A percentile compares a stretch with the other conserved stretches of the same genome.
Evolutionary conservation across 2,329 filamentous ascomycete genomes (phyloP).

Genomic region (Trichoderma sp.): DNA sequence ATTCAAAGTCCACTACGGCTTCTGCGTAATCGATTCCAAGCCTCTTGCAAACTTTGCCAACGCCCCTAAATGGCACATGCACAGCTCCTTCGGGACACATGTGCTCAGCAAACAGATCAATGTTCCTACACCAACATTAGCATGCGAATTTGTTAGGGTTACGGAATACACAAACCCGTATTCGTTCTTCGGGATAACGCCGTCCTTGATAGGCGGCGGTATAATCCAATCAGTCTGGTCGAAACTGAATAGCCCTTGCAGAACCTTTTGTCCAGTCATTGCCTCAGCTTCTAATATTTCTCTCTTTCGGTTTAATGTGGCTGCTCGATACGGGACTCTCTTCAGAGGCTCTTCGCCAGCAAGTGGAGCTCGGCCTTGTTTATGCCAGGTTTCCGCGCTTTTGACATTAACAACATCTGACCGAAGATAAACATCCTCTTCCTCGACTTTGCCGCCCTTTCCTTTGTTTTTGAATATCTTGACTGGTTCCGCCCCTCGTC

Average conservation of each 20-base stretch:
- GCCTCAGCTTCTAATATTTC: constrained; percentile 87
- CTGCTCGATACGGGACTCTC: constrained; percentile 84
- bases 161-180: constrained; percentile 61
- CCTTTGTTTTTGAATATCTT: constrained; percentile 74
- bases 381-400: constrained; percentile 95
- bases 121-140: constrained; percentile 61
- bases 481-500: constrained; percentile 68
- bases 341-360: constrained; percentile 77
- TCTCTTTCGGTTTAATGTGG: constrained; percentile 82
- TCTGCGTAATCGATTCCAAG: constrained; percentile 88
- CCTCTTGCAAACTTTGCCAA: constrained; percentile 78
- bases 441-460: constrained; percentile 72
- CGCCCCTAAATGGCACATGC: constrained; percentile 79
- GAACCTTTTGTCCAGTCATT: constrained; percentile 77
- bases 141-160: neutral
- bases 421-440: constrained; percentile 80
- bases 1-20: constrained; percentile 95
- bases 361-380: constrained; percentile 81
- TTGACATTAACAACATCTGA: constrained; percentile 83
- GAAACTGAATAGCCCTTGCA: constrained; percentile 82
- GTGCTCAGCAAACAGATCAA: constrained; percentile 89
- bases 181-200: constrained; percentile 87
- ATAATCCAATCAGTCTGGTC: constrained; percentile 97
- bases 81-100: constrained; percentile 87
- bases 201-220: constrained; percentile 80